Evolutionary conservation across 441 rosid species (phyloP), one percentile per base, ranked within the genome.

Genomic region (Erodium texanum): DNA sequence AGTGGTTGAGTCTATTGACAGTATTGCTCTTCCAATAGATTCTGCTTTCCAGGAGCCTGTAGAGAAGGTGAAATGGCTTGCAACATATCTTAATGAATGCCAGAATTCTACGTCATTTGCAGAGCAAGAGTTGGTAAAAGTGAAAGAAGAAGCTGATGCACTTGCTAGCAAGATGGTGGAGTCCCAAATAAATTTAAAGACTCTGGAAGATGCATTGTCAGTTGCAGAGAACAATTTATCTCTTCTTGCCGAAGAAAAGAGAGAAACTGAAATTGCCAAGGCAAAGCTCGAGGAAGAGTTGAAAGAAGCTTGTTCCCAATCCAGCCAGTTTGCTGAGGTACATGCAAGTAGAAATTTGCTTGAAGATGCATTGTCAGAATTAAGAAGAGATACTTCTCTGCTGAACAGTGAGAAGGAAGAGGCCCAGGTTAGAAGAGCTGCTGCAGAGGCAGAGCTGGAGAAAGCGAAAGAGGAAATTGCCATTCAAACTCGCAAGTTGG

Each of bases 341-440:
- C 70, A 41, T 73, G 85, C 80, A 62, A 65, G 75, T 73, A 84
- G 70, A 77, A 80, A 75, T 67, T 76, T 89, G 7, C 85, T 89
- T 76, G 96, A 90, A 81, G 85, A 83, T 74, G 87, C 87, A 71
- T 79, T 93, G 73, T 78, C 71, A 58, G 73, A 72, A 67, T 89
- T 90, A 36, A 90, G 85, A 77, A 82, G 65, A 68, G 82, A 80
- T 71, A 78, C 84, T 73, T 78, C 83, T 54, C 73, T 77, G 59
- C 79, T 88, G 64, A 74, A 73, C 67, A 82, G 68, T 77, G 96
- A 85, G 81, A 87, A 83, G 76, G 94, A 88, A 77, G 92, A 87
- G 76, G 87, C 83, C 77, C 88, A 83, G 75, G 74, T 74, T 65
- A 72, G 80, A 65, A 76, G 77, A 71, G 80, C 82, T 74, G 76